These are phyloP conservation scores for Takakia lepidozioides DNA, from an alignment of 225 moss, liverwort and hornwort species.

Conservation along the genomic window DNA sequence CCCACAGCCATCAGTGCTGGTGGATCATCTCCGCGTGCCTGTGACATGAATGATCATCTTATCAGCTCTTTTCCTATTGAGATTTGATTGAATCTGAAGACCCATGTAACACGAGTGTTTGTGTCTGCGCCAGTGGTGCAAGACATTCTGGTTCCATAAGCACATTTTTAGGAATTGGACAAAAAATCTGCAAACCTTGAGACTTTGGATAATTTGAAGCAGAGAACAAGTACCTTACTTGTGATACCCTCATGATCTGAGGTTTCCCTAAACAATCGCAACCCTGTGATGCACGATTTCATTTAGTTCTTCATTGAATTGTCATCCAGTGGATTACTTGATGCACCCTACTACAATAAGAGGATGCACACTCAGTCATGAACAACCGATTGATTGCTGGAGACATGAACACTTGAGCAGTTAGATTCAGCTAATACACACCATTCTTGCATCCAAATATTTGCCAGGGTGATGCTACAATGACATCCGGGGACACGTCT, in stretches of 20 bases:
- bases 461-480: constrained; percentile 69
- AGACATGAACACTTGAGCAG: constrained; percentile 1
- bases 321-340: too few relatives aligned
- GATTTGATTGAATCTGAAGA: too few relatives aligned
- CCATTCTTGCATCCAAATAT: constrained; percentile 94
- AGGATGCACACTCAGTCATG: too few relatives aligned
- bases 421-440: constrained; percentile 9
- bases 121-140: too few relatives aligned
- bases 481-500: constrained; percentile 80
- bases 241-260: constrained; percentile 40
- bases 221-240: constrained; percentile 58
- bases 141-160: too few relatives aligned
- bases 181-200: neutral
- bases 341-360: too few relatives aligned
- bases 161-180: neutral
- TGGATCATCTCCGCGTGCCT: constrained; percentile 45
- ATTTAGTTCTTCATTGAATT: too few relatives aligned
- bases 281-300: too few relatives aligned
- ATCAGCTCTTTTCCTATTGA: too few relatives aligned
- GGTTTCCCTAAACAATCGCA: constrained; percentile 81
- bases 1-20: constrained; percentile 93
- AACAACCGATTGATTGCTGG: neutral
- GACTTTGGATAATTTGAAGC: too few relatives aligned
- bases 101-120: too few relatives aligned
- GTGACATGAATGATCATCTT: too few relatives aligned